Percentiles rank a stretch among this genome's conserved stretches.
Conservation (phyloP, 2,329 filamentous ascomycete species). For the Cadophora sp. region DNA sequence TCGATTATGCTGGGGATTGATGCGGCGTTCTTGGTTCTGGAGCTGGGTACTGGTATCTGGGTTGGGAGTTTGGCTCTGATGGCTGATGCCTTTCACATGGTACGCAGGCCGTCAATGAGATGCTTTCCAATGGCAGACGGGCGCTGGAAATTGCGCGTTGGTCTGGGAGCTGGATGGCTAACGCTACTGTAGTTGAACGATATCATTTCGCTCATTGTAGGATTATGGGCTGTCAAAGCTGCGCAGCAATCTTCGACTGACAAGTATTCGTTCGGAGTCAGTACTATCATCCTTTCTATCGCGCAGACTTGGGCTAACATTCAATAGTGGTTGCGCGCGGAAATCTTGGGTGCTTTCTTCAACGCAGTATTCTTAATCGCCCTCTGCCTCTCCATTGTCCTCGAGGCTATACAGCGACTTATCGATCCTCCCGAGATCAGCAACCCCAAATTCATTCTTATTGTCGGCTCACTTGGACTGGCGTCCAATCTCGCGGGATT, state of each 20-base stretch:
- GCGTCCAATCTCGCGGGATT: slow-evolving; percentile 89
- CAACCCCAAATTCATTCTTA: slow-evolving; percentile 85
- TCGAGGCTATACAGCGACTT: slow-evolving; percentile 92
- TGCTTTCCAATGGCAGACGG: not conserved
- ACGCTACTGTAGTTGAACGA: slow-evolving; percentile 78
- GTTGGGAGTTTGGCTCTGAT: slow-evolving; percentile 92
- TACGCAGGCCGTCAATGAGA: slow-evolving; percentile 48
- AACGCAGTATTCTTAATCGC: slow-evolving; percentile 98
- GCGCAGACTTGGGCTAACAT: slow-evolving; percentile 35
- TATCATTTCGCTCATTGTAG: slow-evolving; percentile 91
- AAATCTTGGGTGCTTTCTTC: slow-evolving; percentile 94
- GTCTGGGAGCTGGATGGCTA: slow-evolving; percentile 22
- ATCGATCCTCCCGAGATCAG: slow-evolving; percentile 88
- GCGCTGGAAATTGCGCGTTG: not conserved
- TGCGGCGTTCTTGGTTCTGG: slow-evolving; percentile 86
- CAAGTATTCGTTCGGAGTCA: slow-evolving; percentile 91
- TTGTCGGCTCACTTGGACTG: slow-evolving; percentile 86
- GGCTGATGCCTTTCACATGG: slow-evolving; percentile 99
- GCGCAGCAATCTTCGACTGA: slow-evolving; percentile 86
- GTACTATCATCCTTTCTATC: slow-evolving; percentile 45
- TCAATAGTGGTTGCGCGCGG: slow-evolving; percentile 87
- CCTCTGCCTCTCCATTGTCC: slow-evolving; percentile 92
- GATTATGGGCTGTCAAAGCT: slow-evolving; percentile 92
- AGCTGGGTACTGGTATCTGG: slow-evolving; percentile 83
- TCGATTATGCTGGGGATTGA: slow-evolving; percentile 93